Conservation (phyloP, 1,139 yeast genomes). For the Magnusiomyces clavatus region DNA sequence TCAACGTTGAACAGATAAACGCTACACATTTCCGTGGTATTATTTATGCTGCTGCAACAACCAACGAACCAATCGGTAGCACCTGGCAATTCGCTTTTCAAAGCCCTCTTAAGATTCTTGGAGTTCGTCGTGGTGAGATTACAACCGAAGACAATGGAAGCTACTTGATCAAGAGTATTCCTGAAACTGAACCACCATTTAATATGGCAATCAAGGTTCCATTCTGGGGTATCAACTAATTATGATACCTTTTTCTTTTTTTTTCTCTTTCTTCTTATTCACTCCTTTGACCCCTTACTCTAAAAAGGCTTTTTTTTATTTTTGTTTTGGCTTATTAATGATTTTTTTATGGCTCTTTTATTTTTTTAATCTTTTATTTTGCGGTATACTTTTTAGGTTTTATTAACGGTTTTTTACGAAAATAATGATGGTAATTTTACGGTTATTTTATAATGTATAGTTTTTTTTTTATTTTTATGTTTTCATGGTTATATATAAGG, state of each 20-base stretch:
- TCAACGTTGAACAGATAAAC: slow-evolving; percentile 10
- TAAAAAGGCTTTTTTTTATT: neutral
- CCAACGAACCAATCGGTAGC: slow-evolving; percentile 10
- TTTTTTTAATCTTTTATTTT: neutral
- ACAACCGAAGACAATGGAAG: neutral
- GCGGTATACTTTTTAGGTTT: neutral
- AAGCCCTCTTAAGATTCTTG: slow-evolving; percentile 6
- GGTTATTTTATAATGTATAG: neutral
- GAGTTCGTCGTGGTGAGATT: slow-evolving; percentile 10
- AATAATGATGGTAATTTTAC: neutral
- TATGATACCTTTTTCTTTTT: neutral
- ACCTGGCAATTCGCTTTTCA: slow-evolving; percentile 10
- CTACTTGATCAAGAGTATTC: slow-evolving; percentile 8
- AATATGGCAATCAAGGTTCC: slow-evolving; percentile 13
- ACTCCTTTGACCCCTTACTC: neutral
- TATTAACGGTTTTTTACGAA: neutral
- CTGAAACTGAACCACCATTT: slow-evolving; percentile 7
- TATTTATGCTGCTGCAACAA: slow-evolving; percentile 8
- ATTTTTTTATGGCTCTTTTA: neutral
- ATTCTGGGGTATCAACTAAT: slow-evolving; percentile 10
- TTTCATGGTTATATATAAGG: neutral
- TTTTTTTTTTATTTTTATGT: neutral
- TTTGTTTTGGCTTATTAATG: neutral
- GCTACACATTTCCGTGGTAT: slow-evolving; percentile 10
- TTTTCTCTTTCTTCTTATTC: neutral